Evolutionary conservation across 768 basidiomycete species (phyloP).

Genomic region (Russula foetens): DNA sequence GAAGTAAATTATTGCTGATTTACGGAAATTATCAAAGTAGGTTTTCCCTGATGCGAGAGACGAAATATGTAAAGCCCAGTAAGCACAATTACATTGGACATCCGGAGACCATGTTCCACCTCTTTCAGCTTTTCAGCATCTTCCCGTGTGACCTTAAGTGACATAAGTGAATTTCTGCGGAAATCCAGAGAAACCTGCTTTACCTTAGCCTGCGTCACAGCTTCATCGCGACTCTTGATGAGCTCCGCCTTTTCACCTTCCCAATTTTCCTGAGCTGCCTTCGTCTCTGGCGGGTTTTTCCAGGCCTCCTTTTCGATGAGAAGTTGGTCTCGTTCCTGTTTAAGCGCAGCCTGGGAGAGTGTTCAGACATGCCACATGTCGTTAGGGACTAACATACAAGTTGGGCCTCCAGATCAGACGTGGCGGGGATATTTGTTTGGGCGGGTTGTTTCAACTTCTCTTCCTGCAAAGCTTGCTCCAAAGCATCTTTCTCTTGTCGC

Average conservation of each 20-base stretch:
- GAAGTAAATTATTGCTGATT: no score
- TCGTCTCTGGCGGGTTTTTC: slow-evolving; percentile 24
- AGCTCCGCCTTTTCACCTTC: slow-evolving; percentile 56
- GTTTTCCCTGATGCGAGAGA: no score
- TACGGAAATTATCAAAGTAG: no score
- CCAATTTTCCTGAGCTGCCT: slow-evolving; percentile 33
- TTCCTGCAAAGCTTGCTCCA: slow-evolving; percentile 34
- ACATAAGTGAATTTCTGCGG: not conserved
- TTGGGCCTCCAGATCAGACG: slow-evolving; percentile 22
- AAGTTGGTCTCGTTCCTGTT: slow-evolving; percentile 53
- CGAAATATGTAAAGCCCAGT: no score
- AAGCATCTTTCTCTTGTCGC: slow-evolving; percentile 27
- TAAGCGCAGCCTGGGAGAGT: slow-evolving; percentile 39
- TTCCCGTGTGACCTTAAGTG: slow-evolving; percentile 19
- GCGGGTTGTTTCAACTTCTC: slow-evolving; percentile 26
- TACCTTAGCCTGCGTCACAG: slow-evolving; percentile 52
- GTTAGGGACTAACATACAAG: slow-evolving; percentile 27
- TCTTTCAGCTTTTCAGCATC: slow-evolving; percentile 23
- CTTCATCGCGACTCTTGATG: slow-evolving; percentile 50
- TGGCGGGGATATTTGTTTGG: slow-evolving; percentile 10
- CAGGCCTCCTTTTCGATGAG: slow-evolving; percentile 49
- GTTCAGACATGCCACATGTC: not conserved
- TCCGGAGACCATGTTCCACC: slow-evolving; percentile 21
- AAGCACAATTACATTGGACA: slow-evolving; percentile 18
- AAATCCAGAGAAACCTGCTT: not conserved